phyloP scores from a whole-genome alignment of 768 basidiomycete genomes.

The Russula foetens region DNA sequence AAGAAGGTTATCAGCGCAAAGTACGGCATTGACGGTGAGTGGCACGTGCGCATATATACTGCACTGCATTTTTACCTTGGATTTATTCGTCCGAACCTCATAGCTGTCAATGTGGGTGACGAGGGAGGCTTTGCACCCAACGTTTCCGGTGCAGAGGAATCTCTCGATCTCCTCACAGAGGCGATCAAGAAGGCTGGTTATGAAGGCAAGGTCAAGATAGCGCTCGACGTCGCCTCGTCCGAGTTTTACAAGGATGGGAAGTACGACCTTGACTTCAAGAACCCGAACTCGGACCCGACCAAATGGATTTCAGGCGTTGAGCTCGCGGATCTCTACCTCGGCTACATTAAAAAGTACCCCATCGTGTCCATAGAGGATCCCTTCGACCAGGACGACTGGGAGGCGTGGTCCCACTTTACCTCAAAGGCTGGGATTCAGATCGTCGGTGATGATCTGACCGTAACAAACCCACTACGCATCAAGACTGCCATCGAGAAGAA shows the following conservation, averaged over 20 bases:
- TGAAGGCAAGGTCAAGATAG: constrained; percentile 98
- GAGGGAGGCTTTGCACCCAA: constrained; percentile 99
- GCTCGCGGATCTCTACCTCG: constrained; percentile 88
- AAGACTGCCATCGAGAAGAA: constrained; percentile 99
- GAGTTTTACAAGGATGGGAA: constrained; percentile 99
- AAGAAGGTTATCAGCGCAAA: constrained; percentile 99
- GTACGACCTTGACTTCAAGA: constrained; percentile 99
- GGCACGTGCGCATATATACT: neutral
- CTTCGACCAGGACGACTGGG: constrained; percentile 99
- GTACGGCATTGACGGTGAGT: constrained; percentile 95
- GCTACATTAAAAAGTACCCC: constrained; percentile 87
- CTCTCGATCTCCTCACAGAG: constrained; percentile 89
- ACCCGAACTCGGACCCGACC: constrained; percentile 95
- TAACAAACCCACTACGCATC: constrained; percentile 96
- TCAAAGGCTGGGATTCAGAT: constrained; percentile 73
- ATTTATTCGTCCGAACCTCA: constrained; percentile 9
- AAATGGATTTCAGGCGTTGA: constrained; percentile 92
- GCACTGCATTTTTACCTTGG: constrained; percentile 12
- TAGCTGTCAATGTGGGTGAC: constrained; percentile 98
- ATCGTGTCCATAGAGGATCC: constrained; percentile 96
- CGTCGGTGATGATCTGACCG: constrained; percentile 94
- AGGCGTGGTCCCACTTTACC: constrained; percentile 93
- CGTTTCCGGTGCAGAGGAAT: constrained; percentile 94
- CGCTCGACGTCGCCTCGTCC: constrained; percentile 95
- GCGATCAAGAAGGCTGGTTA: constrained; percentile 98